Base-by-base conservation (phyloP, 2,329 filamentous ascomycete species). In the Lachnellula hyalina region DNA sequence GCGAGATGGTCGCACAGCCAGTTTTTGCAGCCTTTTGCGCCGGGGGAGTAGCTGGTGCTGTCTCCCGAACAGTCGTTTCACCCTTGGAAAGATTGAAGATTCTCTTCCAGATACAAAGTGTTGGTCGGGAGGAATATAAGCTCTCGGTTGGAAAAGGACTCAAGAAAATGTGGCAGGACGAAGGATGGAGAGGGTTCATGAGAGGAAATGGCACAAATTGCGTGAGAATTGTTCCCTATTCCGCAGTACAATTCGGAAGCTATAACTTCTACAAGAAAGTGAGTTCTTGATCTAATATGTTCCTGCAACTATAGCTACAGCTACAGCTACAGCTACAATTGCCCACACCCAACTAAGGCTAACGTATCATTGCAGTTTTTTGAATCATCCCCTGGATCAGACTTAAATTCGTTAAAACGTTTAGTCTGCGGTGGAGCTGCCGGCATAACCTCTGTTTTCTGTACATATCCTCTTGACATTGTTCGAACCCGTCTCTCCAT, bases 161-260 rank as follows among this genome's bases (percentile, higher is more conserved):
- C 61, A 81, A 76, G 42, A 99, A 99, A 74, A 99, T 99, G 87
- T 96, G 93, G 86, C 85, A 79, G 65, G 94, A 99, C 70, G 94
- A 99, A 73, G 94, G 94, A 52, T 97, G 92, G 90, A 85, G 85
- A 71, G 94, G 94, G 0, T 96, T 97, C 73, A 96, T 99, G 92
- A 85, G 91, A 63, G 94, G 94, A 51, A 99, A 99, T 71, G 94
- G 94, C 60, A 96, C 92, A 58, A 99, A 99, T 73, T 99, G 94
- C 78, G 90, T 99, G 66, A 89, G 94, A 59, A 99, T 99, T 63
- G 90, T 99, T 51, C 94, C 94, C 4, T 99, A 99, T 72, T 97
- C 93, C 49, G 94, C 94, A 11, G 94, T 97, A 41, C 94, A 99
- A 69, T 99, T 99, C 72, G 93, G 93, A 64, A 95, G 91, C 69